These are phyloP conservation scores for Verruconis gallopava DNA, from an alignment of 2,329 filamentous ascomycete genomes.

Conservation along the genomic window DNA sequence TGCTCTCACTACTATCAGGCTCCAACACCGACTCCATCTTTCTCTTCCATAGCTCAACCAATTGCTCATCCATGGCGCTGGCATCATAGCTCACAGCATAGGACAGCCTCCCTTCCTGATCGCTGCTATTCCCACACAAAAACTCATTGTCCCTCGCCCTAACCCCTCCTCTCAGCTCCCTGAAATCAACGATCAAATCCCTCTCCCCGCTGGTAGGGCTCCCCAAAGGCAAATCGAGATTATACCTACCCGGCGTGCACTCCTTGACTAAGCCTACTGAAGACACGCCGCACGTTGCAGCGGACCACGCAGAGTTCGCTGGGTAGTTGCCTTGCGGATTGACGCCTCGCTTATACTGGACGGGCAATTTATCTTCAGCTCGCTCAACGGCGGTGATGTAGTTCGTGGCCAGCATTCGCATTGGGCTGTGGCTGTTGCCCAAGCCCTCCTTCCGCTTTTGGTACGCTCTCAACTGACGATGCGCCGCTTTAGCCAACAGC, in stretches of 20 bases:
- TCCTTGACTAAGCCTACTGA: constrained; percentile 27
- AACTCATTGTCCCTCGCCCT: constrained; percentile 34
- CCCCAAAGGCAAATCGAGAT: constrained; percentile 16
- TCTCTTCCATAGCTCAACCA: constrained; percentile 20
- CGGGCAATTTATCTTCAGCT: constrained; percentile 22
- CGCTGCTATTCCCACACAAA: constrained; percentile 28
- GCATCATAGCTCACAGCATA: constrained; percentile 30
- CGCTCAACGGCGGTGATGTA: constrained; percentile 31
- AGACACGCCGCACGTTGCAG: constrained; percentile 33
- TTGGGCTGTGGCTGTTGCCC: constrained; percentile 25
- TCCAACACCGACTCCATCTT: constrained; percentile 22
- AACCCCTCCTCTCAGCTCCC: constrained; percentile 25
- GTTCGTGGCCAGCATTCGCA: constrained; percentile 29
- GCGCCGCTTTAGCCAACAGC: constrained; percentile 27
- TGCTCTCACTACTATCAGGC: not conserved
- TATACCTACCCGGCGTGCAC: constrained; percentile 19
- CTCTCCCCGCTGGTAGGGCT: constrained; percentile 17
- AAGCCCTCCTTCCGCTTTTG: constrained; percentile 27
- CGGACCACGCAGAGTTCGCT: constrained; percentile 18
- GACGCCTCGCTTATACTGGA: constrained; percentile 15
- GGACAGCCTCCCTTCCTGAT: constrained; percentile 22
- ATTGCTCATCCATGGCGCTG: constrained; percentile 22
- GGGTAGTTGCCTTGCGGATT: constrained; percentile 28
- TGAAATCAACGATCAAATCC: constrained; percentile 30
- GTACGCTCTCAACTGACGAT: constrained; percentile 30